Percentiles rank a stretch among this genome's conserved stretches.
Conservation (phyloP, 148 eudicot species). For the Rhododendron williamsianum region DNA sequence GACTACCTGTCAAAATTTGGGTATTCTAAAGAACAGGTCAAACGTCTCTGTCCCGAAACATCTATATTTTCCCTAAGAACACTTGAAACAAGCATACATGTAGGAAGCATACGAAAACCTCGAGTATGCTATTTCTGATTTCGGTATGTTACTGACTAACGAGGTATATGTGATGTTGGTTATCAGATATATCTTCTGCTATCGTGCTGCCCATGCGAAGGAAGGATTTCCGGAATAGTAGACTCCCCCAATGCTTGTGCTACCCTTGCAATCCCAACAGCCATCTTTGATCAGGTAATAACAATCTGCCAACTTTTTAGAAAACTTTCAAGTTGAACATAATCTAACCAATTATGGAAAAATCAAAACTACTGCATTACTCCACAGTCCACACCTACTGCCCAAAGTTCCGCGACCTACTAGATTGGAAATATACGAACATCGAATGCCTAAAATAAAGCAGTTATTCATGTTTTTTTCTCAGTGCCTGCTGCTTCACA, state of each 20-base stretch:
- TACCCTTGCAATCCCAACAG: slow-evolving; percentile 81
- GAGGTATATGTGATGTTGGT: slow-evolving; percentile 12
- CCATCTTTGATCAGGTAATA: slow-evolving; percentile 91
- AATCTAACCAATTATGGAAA: background rate
- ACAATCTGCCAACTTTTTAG: background rate
- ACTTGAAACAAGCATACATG: background rate
- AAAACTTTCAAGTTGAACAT: background rate
- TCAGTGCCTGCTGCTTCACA: background rate
- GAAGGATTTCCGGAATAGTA: slow-evolving; percentile 90
- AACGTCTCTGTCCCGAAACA: slow-evolving; percentile 4
- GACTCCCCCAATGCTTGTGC: slow-evolving; percentile 91
- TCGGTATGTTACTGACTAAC: slow-evolving; percentile 4
- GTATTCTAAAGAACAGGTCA: slow-evolving; percentile 90
- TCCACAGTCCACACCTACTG: background rate
- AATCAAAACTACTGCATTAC: background rate
- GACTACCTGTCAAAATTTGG: slow-evolving; percentile 90
- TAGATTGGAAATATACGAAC: background rate
- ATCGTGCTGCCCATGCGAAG: slow-evolving; percentile 97
- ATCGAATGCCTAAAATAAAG: background rate
- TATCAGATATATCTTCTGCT: slow-evolving; percentile 73
- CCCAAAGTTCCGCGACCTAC: background rate
- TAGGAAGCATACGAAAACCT: background rate
- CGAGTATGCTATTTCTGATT: background rate
- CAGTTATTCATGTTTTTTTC: background rate
- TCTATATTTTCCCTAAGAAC: background rate